These are phyloP conservation scores for Pichia sp. DNA, from an alignment of 1,139 yeast genomes.

Conservation along the genomic window DNA sequence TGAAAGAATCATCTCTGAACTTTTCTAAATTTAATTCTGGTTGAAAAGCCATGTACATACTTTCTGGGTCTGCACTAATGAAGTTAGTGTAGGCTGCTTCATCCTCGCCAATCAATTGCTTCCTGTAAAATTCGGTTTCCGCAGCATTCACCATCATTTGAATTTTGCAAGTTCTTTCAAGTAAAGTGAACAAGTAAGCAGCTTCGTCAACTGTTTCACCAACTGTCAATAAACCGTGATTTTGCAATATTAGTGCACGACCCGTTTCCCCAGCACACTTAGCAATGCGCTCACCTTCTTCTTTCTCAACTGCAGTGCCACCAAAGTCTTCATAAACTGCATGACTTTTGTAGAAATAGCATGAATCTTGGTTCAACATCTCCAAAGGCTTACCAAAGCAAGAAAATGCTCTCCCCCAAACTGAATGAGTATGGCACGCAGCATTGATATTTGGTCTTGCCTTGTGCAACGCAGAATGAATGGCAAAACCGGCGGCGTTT, in stretches of 20 bases:
- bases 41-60: constrained; percentile 39
- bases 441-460: constrained; percentile 79
- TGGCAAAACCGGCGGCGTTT: constrained; percentile 78
- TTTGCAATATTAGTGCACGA: constrained; percentile 58
- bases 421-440: constrained; percentile 78
- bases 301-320: constrained; percentile 70
- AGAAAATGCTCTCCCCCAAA: constrained; percentile 71
- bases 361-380: constrained; percentile 78
- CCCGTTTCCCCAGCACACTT: constrained; percentile 60
- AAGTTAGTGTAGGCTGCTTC: constrained; percentile 63
- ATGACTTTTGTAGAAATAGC: constrained; percentile 63
- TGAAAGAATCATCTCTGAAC: constrained; percentile 16
- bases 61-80: constrained; percentile 56
- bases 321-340: constrained; percentile 68
- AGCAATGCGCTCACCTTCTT: constrained; percentile 68
- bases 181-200: constrained; percentile 40
- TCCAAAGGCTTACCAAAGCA: constrained; percentile 68
- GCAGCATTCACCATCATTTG: constrained; percentile 64
- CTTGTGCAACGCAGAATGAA: constrained; percentile 71
- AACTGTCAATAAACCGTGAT: constrained; percentile 78
- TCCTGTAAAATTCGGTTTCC: constrained; percentile 27
- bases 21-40: constrained; percentile 16
- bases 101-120: constrained; percentile 44
- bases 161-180: constrained; percentile 70
- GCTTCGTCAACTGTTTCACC: constrained; percentile 82